Evolutionary conservation across 2,329 filamentous ascomycete species (phyloP).

Genomic region (Didymella arachidicola): DNA sequence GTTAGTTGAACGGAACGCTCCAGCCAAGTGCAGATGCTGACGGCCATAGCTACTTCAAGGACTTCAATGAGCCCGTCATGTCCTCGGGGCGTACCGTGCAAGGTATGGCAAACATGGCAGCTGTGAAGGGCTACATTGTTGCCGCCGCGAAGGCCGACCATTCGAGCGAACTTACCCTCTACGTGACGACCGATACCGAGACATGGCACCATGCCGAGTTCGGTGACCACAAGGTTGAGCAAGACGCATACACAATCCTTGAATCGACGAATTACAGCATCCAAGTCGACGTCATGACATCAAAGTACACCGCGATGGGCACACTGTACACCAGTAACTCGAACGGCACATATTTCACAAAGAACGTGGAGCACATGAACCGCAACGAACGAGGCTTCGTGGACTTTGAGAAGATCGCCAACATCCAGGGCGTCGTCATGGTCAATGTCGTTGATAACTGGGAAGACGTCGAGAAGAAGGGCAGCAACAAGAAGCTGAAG

Average conservation of each 20-base stretch:
- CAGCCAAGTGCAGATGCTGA: conserved; percentile 24
- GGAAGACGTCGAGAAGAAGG: conserved; percentile 69
- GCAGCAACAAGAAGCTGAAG: conserved; percentile 70
- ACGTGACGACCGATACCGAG: conserved; percentile 81
- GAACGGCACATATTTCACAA: conserved; percentile 94
- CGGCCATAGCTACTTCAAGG: conserved; percentile 68
- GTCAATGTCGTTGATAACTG: conserved; percentile 91
- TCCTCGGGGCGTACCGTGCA: conserved; percentile 75
- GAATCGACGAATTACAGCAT: conserved; percentile 98
- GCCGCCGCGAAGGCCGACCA: conserved; percentile 80
- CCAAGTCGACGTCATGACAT: conserved; percentile 89
- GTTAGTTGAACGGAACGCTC: conserved; percentile 25
- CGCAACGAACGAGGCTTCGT: conserved; percentile 77
- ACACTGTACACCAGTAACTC: conserved; percentile 95
- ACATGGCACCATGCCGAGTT: conserved; percentile 95
- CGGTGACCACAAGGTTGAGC: conserved; percentile 81
- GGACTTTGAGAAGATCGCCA: conserved; percentile 92
- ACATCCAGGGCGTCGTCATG: conserved; percentile 90
- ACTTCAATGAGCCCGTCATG: conserved; percentile 75
- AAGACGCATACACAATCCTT: conserved; percentile 87
- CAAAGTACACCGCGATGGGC: conserved; percentile 74
- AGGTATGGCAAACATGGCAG: conserved; percentile 81
- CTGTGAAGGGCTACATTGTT: conserved; percentile 86
- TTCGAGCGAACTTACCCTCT: conserved; percentile 91
- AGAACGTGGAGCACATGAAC: conserved; percentile 92